phyloP scores from a whole-genome alignment of 495 filamentous ascomycete genomes.

The Neurospora sp. region DNA sequence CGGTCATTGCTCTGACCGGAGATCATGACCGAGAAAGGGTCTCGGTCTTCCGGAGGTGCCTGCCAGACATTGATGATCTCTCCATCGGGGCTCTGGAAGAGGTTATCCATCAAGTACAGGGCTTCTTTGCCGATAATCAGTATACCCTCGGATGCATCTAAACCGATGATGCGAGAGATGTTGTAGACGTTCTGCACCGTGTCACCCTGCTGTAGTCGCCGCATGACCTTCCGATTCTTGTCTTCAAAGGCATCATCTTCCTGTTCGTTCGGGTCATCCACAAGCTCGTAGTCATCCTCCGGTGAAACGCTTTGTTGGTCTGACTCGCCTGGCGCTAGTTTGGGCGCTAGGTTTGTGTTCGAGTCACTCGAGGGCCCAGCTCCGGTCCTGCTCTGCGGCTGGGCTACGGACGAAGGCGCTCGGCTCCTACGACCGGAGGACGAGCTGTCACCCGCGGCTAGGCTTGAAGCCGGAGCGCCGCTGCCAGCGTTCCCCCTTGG shows the following conservation, averaged over 20 bases:
- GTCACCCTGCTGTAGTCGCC: slow-evolving; percentile 83
- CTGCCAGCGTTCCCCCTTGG: slow-evolving; percentile 58
- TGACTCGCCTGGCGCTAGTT: neutral
- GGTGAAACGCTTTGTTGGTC: slow-evolving; percentile 31
- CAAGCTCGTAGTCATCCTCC: slow-evolving; percentile 90
- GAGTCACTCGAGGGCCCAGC: slow-evolving; percentile 8
- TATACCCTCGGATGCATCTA: slow-evolving; percentile 87
- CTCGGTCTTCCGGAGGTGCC: slow-evolving; percentile 82
- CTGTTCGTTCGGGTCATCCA: slow-evolving; percentile 70
- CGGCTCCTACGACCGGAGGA: slow-evolving; percentile 9
- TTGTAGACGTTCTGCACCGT: slow-evolving; percentile 92
- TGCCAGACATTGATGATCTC: slow-evolving; percentile 96
- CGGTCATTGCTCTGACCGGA: slow-evolving; percentile 60
- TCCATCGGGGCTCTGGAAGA: slow-evolving; percentile 87
- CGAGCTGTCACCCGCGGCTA: slow-evolving; percentile 6
- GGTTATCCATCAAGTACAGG: slow-evolving; percentile 88
- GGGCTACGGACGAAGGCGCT: slow-evolving; percentile 30
- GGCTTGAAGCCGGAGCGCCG: slow-evolving; percentile 13
- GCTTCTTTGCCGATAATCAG: slow-evolving; percentile 86
- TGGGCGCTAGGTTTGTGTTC: neutral
- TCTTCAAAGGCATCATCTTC: slow-evolving; percentile 85
- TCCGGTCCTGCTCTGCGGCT: slow-evolving; percentile 3
- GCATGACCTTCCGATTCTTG: slow-evolving; percentile 94
- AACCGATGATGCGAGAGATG: slow-evolving; percentile 81
- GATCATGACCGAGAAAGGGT: slow-evolving; percentile 91